A percentile compares a stretch with the other conserved stretches of the same genome.
Conservation (phyloP, 108 stramenopile species). For the Nitzschia inconspicua region DNA sequence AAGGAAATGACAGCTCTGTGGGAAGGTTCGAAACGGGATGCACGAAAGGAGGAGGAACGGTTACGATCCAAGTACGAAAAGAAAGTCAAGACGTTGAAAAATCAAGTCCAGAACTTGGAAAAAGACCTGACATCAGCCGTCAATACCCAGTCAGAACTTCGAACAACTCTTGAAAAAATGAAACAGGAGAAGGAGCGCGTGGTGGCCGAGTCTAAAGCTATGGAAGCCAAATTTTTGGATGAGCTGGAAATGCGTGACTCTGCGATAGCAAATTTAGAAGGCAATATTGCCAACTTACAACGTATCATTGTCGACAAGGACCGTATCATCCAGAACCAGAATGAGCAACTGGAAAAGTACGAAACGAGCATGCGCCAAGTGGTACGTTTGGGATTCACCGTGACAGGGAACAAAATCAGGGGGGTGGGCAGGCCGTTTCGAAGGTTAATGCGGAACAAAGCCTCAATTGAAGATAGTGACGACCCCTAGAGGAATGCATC, state of each 20-base stretch:
- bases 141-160: slow-evolving; percentile 6
- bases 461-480: slow-evolving; percentile 1
- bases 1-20: slow-evolving; percentile 46
- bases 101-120: slow-evolving; percentile 22
- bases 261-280: slow-evolving; percentile 21
- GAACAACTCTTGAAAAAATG: neutral
- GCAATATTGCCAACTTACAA: slow-evolving; percentile 14
- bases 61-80: slow-evolving; percentile 37
- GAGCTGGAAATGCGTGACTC: slow-evolving; percentile 23
- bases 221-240: slow-evolving; percentile 21
- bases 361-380: slow-evolving; percentile 39
- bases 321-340: slow-evolving; percentile 12
- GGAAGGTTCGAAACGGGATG: slow-evolving; percentile 45
- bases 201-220: neutral
- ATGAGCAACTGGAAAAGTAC: slow-evolving; percentile 24
- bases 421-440: slow-evolving; percentile 10
- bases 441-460: slow-evolving; percentile 9
- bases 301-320: slow-evolving; percentile 23
- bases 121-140: slow-evolving; percentile 11
- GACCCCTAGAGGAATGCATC: no score
- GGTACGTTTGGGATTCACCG: slow-evolving; percentile 12
- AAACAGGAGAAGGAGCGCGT: slow-evolving; percentile 11
- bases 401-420: slow-evolving; percentile 30
- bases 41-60: slow-evolving; percentile 32
- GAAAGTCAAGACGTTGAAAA: slow-evolving; percentile 21